These are phyloP conservation scores for Chlorella ohadii DNA, from an alignment of 139 green algal genomes.

Conservation along the genomic window DNA sequence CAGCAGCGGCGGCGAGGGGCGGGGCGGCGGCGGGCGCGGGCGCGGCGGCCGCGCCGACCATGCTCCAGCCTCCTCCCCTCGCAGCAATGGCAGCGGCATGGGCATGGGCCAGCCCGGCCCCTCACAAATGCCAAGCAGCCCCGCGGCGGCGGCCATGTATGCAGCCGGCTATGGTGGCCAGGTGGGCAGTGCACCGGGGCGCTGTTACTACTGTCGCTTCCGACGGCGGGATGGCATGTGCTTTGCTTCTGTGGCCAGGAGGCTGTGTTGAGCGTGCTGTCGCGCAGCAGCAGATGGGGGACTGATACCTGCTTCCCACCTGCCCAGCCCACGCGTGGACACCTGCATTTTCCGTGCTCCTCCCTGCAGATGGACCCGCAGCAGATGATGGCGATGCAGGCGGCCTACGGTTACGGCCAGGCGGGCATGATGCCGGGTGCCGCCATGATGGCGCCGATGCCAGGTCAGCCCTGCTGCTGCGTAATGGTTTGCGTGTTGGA, in stretches of 20 bases:
- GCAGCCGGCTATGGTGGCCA: slow-evolving; percentile 2
- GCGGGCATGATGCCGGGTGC: slow-evolving; percentile 17
- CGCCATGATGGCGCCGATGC: slow-evolving; percentile 20
- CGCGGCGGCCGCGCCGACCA: neutral
- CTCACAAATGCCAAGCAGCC: neutral
- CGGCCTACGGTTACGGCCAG: slow-evolving; percentile 5
- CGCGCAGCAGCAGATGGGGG: too few species aligned
- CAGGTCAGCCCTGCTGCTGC: neutral
- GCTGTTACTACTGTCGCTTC: too few species aligned
- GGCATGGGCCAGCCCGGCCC: neutral
- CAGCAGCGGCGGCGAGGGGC: slow-evolving; percentile 9
- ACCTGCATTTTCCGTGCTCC: too few species aligned
- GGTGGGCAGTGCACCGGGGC: neutral
- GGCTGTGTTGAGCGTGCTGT: too few species aligned
- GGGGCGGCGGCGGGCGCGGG: neutral
- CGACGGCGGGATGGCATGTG: too few species aligned
- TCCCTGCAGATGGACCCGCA: slow-evolving; percentile 15
- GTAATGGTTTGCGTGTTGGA: too few species aligned
- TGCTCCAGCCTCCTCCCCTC: neutral
- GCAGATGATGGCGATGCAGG: slow-evolving; percentile 24
- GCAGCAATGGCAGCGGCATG: slow-evolving; percentile 19
- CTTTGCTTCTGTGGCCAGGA: too few species aligned
- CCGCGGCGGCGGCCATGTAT: slow-evolving; percentile 14
- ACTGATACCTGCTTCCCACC: too few species aligned
- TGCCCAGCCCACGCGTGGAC: too few species aligned